Percentiles rank a stretch among this genome's conserved stretches.
phyloP scores from a whole-genome alignment of 192 early-diverging fungal species.

The Bifiguratus adelaidae region DNA sequence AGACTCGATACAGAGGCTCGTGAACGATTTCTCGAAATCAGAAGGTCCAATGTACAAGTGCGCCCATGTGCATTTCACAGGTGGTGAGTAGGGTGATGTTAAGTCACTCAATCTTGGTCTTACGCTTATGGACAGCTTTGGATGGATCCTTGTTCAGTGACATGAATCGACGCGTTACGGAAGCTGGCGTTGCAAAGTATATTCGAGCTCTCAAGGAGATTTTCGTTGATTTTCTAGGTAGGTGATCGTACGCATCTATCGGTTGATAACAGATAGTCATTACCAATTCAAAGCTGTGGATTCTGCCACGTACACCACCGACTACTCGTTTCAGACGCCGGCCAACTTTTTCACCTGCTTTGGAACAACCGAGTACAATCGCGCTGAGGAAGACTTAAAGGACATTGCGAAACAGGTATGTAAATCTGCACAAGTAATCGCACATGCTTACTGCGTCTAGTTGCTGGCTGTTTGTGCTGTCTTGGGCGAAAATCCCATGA shows the following conservation, averaged over 20 bases:
- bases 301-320: constrained; percentile 48
- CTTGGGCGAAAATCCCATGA: constrained; percentile 85
- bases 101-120: background rate
- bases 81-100: constrained; percentile 16
- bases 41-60: constrained; percentile 37
- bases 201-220: constrained; percentile 61
- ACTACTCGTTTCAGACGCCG: constrained; percentile 42
- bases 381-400: constrained; percentile 27
- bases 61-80: constrained; percentile 48
- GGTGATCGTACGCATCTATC: background rate
- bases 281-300: constrained; percentile 8
- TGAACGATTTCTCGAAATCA: constrained; percentile 39
- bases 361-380: constrained; percentile 33
- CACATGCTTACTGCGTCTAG: constrained; percentile 19
- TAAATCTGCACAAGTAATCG: background rate
- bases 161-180: constrained; percentile 30
- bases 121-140: too few species aligned
- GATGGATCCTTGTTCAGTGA: constrained; percentile 47
- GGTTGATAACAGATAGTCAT: background rate
- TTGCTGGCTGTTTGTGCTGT: constrained; percentile 80
- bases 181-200: constrained; percentile 36
- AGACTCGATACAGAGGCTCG: constrained; percentile 41
- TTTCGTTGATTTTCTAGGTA: constrained; percentile 76
- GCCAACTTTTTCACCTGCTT: constrained; percentile 52
- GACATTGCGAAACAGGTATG: constrained; percentile 35